Evolutionary conservation across 2,329 filamentous ascomycete genomes (phyloP), one percentile per base, ranked within the genome.

Genomic region (Mycogone perniciosa): DNA sequence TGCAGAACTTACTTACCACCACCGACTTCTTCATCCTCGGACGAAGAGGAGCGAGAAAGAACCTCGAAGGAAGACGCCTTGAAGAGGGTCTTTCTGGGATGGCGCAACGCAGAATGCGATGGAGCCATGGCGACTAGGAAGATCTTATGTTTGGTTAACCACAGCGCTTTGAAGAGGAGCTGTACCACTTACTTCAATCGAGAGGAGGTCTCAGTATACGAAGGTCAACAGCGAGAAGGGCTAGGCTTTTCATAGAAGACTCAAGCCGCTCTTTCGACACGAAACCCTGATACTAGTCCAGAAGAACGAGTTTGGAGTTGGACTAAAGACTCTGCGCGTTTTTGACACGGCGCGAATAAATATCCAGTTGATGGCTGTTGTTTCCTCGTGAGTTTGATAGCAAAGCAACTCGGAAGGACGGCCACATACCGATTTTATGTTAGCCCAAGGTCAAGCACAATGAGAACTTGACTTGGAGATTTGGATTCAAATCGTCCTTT

Each of bases 21-120:
- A n/a, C 34, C 8, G 2, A 38, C 29, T 40, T 38, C 31, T n/a
- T 50, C 46, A 7, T 40, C 29, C 2, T 46, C 43, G 7, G 13
- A 50, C 3, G 43, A 20, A 11, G 41, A 30, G 13, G 44, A 34
- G 10, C 45, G 51, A 13, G 42, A 31, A 11, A 53, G 38, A 30
- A 46, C 13, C 5, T 53, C 51, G 9, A 53, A 50, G 10, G 51
- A 53, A 8, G 47, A 46, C 5, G 46, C 46, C 30, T 53, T 53
- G 29, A 49, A 20, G 29, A 53, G 44, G 5, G 47, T 49, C 33
- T 40, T 50, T 43, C 46, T 49, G 1, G 51, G 51, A 7, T 46
- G 29, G 20, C 46, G 43, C 4, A 48, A 46, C 7, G 47, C 38
- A 6, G 47, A 46, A 27, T 49, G 39, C 2, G 33, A 43, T 7